These are phyloP conservation scores for Plenodomus biglobosus DNA, from an alignment of 2,329 filamentous ascomycete species.

Conservation along the genomic window DNA sequence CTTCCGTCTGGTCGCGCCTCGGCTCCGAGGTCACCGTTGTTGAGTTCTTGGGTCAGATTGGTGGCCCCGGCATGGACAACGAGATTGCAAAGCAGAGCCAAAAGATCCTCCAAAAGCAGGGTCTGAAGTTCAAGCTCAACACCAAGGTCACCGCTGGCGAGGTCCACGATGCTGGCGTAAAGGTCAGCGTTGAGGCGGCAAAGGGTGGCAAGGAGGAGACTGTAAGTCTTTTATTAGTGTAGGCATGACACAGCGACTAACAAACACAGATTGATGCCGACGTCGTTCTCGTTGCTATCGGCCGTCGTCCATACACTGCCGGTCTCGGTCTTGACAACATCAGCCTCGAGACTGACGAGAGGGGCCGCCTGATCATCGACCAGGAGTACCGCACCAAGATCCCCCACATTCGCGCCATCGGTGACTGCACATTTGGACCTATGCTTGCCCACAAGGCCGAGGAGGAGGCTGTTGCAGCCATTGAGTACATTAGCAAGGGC, in stretches of 20 bases:
- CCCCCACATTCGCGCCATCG: conserved; percentile 94
- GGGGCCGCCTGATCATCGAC: conserved; percentile 93
- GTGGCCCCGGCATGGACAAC: conserved; percentile 93
- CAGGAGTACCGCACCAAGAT: conserved; percentile 98
- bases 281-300: conserved; percentile 94
- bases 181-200: conserved; percentile 83
- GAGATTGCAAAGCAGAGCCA: conserved; percentile 90
- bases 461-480: conserved; percentile 90
- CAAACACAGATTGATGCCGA: conserved; percentile 77
- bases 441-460: conserved; percentile 99
- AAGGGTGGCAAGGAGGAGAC: conserved; percentile 96
- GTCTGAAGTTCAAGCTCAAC: conserved; percentile 96
- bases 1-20: conserved; percentile 92
- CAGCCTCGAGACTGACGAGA: conserved; percentile 87
- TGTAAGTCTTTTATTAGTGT: conserved; percentile 54
- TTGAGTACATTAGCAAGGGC: conserved; percentile 98
- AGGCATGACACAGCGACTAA: conserved; percentile 4
- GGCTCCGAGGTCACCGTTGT: conserved; percentile 95
- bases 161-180: conserved; percentile 72
- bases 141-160: conserved; percentile 93
- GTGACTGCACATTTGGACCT: conserved; percentile 93
- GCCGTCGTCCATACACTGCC: conserved; percentile 89
- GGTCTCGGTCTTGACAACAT: conserved; percentile 93
- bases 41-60: conserved; percentile 94
- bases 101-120: conserved; percentile 94